phyloP scores from a whole-genome alignment of 2,329 filamentous ascomycete species.

The Pezicula carpinea region DNA sequence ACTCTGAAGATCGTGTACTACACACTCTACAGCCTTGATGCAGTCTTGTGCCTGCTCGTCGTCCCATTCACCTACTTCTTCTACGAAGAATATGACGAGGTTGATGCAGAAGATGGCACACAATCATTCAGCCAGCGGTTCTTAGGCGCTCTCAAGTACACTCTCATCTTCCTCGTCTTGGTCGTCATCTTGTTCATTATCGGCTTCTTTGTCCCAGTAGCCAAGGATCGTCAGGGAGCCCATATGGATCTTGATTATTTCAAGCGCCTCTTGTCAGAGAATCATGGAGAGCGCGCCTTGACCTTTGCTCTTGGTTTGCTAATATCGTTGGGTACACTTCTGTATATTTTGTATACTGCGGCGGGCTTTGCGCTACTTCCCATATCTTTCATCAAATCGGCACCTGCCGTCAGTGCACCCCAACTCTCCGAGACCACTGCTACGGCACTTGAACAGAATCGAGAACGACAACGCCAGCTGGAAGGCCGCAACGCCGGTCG shows the following conservation, averaged over 20 bases:
- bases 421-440: slow-evolving; percentile 72
- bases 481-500: slow-evolving; percentile 79
- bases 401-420: slow-evolving; percentile 79
- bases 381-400: slow-evolving; percentile 85
- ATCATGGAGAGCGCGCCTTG: slow-evolving; percentile 86
- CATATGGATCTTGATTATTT: slow-evolving; percentile 88
- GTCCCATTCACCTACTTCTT: slow-evolving; percentile 98
- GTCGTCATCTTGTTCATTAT: slow-evolving; percentile 81
- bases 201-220: slow-evolving; percentile 88
- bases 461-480: slow-evolving; percentile 86
- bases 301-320: slow-evolving; percentile 88
- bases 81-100: slow-evolving; percentile 95
- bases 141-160: slow-evolving; percentile 87
- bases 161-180: slow-evolving; percentile 74
- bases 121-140: slow-evolving; percentile 68
- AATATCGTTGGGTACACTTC: slow-evolving; percentile 76
- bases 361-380: slow-evolving; percentile 85
- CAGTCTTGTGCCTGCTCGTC: slow-evolving; percentile 79
- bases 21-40: slow-evolving; percentile 84
- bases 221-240: slow-evolving; percentile 58
- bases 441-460: slow-evolving; percentile 78
- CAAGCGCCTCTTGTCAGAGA: slow-evolving; percentile 76
- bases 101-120: slow-evolving; percentile 73
- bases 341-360: slow-evolving; percentile 87
- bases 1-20: slow-evolving; percentile 91